A percentile compares a stretch with the other conserved stretches of the same genome.
These are phyloP conservation scores for Viridothelium virens DNA, from an alignment of 495 filamentous ascomycete species.

Conservation along the genomic window DNA sequence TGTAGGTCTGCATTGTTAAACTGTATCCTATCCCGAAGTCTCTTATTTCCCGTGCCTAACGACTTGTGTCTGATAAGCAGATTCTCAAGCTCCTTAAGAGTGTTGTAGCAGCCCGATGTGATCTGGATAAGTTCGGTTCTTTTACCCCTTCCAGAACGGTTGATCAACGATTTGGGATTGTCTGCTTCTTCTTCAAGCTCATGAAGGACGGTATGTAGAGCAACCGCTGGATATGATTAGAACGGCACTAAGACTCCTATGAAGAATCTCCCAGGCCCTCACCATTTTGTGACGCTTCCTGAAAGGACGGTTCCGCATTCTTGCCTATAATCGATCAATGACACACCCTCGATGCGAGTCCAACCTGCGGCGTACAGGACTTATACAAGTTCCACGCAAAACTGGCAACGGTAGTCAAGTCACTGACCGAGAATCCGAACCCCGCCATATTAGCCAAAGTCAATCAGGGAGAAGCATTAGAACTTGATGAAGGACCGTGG, in stretches of 20 bases:
- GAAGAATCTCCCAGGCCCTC: no score
- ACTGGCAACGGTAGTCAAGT: slow-evolving; percentile 13
- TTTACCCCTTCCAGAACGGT: slow-evolving; percentile 13
- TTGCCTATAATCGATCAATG: background rate
- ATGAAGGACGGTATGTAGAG: slow-evolving; percentile 8
- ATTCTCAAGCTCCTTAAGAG: slow-evolving; percentile 11
- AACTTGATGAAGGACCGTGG: no score
- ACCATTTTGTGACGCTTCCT: no score
- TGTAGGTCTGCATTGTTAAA: slow-evolving; percentile 15
- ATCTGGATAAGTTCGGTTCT: slow-evolving; percentile 7
- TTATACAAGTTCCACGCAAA: slow-evolving; percentile 19
- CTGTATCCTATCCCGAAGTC: slow-evolving; percentile 13
- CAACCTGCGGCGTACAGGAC: slow-evolving; percentile 19
- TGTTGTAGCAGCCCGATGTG: background rate
- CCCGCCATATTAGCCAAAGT: slow-evolving; percentile 12
- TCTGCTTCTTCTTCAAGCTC: slow-evolving; percentile 13
- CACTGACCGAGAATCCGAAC: slow-evolving; percentile 21
- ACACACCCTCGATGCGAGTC: background rate
- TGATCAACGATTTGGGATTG: slow-evolving; percentile 15
- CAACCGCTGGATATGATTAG: background rate
- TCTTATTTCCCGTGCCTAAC: slow-evolving; percentile 3
- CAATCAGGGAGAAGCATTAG: no score
- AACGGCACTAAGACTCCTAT: no score
- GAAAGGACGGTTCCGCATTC: background rate
- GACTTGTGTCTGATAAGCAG: slow-evolving; percentile 6